Base-by-base conservation (phyloP, 1,284 basidiomycete species). In the Takashimella koratensis region DNA sequence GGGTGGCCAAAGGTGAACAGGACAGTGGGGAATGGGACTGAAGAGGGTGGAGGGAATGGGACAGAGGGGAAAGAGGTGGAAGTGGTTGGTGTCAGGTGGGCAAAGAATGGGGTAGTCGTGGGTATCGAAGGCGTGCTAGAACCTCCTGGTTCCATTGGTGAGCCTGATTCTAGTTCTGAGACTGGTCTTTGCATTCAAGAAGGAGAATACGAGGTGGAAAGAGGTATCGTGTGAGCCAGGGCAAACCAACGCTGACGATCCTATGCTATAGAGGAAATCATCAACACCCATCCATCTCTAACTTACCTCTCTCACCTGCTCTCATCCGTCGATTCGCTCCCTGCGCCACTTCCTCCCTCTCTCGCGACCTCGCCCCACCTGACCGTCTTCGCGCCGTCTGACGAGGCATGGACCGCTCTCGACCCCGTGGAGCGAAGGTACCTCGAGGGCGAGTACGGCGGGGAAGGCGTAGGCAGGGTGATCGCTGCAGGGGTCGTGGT, bases 351-450 rank as follows among this genome's bases (percentile, higher is more conserved):
- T 52, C 87, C 84, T 3, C 54, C 57, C 1, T 64, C 58, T 58
- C 69, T 66, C 57, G 75, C 45, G 49, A 73, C 44, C 47, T 66
- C 82, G 0, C 77, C 89, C 0, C 85, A 88, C 65, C 77, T 96
- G 27, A 97, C 95, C 0, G 65, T 98, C 36, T 99, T 99, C 73
- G 81, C 96, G 2, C 95, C 96, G 0, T 80, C 86, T 13, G 83
- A 96, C 66, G 77, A 82, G 22, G 94, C 96, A 10, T 97, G 80
- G 85, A 83, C 78, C 81, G 44, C 74, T 66, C 54, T 82, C 83
- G 65, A 75, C 51, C 78, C 78, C 21, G 81, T 88, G 49, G 90
- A 93, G 68, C 82, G 84, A 47, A 74, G 87, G 5, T 97, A 95
- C 72, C 80, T 97, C 22, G 87, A 92, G 73, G 91, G 89, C 60